Base-by-base conservation (phyloP, 1,284 basidiomycete genomes). In the Ceratorhiza oryzae-sativae region DNA sequence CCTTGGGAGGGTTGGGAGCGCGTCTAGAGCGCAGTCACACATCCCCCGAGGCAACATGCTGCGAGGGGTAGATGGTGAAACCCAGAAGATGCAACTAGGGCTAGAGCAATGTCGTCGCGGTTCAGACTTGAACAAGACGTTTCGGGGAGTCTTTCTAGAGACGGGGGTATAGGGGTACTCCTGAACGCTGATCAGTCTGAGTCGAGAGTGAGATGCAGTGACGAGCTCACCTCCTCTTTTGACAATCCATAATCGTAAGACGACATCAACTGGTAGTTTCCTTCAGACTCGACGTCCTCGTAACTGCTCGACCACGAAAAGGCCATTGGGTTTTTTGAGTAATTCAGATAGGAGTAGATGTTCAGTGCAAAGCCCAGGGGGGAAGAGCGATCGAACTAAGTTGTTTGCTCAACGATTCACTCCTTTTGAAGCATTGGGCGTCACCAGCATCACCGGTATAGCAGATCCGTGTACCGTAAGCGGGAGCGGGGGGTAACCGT, bases 381-480 rank as follows among this genome's bases (percentile, higher is more conserved):
- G 63, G 32, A 20, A 55, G 39, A 5, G 49, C 15, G 34, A 55
- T 67, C 36, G 8, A 48, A 48, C 45, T 51, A 56, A 67, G 20
- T 32, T 41, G 36, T 36, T 32, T 25, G 34, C 27, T 30, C 23
- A 13, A 39, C 23, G n/a, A 30, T 34, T 20, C 49, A 41, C 49
- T 67, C 49, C 30, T 67, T 67, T 67, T 67, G 63, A 67, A 55
- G 48, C 34, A 20, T 36, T 32, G 49, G 27, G 63, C 63, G 63
- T 42, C 63, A 67, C 42, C 23, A 39, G n/a, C 34, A 25, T 30
- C 63, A 51, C 30, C 39, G 13, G 51, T 39, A 42, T 36, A 42
- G 51, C n/a, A 42, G 48, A n/a, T 45, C 34, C 20, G 49, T 3
- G n/a, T 13, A 23, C 18, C 20, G 49, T 25, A 18, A 25, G 34